Base-by-base conservation (phyloP, 805 yeast genomes). In the Monosporozyma siamensis region DNA sequence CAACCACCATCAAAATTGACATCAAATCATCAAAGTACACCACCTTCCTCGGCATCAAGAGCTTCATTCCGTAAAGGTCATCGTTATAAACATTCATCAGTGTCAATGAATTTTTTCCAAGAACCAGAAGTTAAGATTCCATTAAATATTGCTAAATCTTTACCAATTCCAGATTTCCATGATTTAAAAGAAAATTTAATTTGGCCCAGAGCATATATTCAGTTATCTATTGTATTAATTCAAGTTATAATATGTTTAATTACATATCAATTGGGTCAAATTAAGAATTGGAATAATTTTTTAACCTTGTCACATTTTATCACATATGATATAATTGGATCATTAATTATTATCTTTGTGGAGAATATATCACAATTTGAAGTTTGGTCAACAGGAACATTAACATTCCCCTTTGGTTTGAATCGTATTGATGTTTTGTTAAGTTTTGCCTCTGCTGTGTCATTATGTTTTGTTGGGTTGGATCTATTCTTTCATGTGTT, bases 61-160 rank as follows among this genome's bases (percentile, higher is more conserved):
- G 76, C 87, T 1, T 78, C 83, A 0, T 85, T 79, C 53, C 79
- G 98, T 69, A 78, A 89, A 52, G 98, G 98, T 6, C 98, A 90
- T 63, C 75, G 90, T 52, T 90, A 90, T 59, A 90, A 90, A 59
- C 97, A 90, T 62, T 88, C 97, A 3, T 88, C 96, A 7, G 95
- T 90, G 5, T 87, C 95, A 4, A 83, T 90, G 92, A 89, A 90
- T 61, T 74, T 90, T 59, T 90, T 92, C 59, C 95, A 86, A 61
- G 97, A 90, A 56, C 95, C 97, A 1, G 82, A 88, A 12, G 76
- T 70, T 32, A 70, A 80, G 29, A 79, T 82, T 4, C 82, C 88
- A 1, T 73, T 80, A 49, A 85, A 88, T 14, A 78, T 88, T 7
- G 96, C 96, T 1, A 80, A 75, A 20, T 63, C 75, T 1, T 55